Conservation (phyloP, 1,284 basidiomycete genomes). For the Porodaedalea pini region DNA sequence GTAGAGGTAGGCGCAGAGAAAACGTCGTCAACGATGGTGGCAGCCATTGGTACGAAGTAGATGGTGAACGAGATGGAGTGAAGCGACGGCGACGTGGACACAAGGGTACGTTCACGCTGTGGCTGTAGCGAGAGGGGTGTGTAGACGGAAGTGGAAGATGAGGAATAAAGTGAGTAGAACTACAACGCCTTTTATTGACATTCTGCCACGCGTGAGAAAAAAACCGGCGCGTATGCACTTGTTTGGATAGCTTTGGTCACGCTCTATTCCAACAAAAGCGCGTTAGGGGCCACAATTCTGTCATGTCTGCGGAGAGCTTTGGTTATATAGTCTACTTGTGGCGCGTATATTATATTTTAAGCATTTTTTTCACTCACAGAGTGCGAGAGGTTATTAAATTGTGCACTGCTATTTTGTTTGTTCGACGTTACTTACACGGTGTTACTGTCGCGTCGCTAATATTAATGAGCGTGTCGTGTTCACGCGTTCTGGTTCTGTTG, state of each 20-base stretch:
- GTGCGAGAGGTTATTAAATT: too few relatives aligned
- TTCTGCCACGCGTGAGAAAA: constrained; percentile 9
- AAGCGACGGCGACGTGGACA: neutral
- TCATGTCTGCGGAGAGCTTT: neutral
- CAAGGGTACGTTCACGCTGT: neutral
- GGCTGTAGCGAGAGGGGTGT: neutral
- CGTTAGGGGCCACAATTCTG: neutral
- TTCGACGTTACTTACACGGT: constrained; percentile 4
- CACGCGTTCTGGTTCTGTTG: constrained; percentile 12
- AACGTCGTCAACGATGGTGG: constrained; percentile 19
- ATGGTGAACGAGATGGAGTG: neutral
- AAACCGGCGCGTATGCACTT: constrained; percentile 15
- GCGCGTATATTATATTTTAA: neutral
- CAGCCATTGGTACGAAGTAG: constrained; percentile 14
- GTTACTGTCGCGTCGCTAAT: constrained; percentile 10
- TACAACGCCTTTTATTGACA: constrained; percentile 1
- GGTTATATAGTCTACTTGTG: neutral
- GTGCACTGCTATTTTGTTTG: neutral
- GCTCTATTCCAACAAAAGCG: neutral
- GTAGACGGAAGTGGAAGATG: constrained; percentile 5
- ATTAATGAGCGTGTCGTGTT: constrained; percentile 3
- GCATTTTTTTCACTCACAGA: neutral
- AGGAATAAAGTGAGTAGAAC: neutral
- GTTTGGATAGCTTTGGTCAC: constrained; percentile 16
- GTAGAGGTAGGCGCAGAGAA: constrained; percentile 22